Conservation (phyloP, 2,329 filamentous ascomycete genomes). For the Cladosporium colombiae region DNA sequence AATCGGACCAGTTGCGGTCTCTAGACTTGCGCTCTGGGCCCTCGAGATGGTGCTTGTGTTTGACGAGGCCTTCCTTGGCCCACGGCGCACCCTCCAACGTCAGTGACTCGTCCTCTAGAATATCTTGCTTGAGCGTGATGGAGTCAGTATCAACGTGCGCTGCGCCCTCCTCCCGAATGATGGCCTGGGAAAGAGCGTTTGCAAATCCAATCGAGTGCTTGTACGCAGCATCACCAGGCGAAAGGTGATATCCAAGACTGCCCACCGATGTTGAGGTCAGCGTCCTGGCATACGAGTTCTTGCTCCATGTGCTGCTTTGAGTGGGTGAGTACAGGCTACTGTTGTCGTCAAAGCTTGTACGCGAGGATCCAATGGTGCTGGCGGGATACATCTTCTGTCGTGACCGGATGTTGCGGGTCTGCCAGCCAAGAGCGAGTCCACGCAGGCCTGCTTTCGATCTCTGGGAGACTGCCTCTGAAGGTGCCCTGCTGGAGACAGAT, state of each 20-base stretch:
- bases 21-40: constrained; percentile 87
- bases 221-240: constrained; percentile 67
- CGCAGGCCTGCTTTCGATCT: constrained; percentile 68
- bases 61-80: constrained; percentile 95
- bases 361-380: constrained; percentile 83
- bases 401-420: constrained; percentile 76
- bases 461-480: constrained; percentile 75
- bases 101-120: constrained; percentile 89
- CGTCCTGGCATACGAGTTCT: constrained; percentile 86
- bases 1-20: constrained; percentile 91
- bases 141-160: constrained; percentile 45
- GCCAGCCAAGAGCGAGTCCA: constrained; percentile 70
- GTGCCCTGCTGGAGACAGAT: constrained; percentile 88
- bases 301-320: constrained; percentile 91
- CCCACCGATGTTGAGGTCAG: constrained; percentile 91
- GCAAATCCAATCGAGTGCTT: constrained; percentile 97
- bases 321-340: constrained; percentile 91
- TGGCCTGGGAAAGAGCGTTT: constrained; percentile 92
- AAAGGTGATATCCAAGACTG: constrained; percentile 77
- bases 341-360: constrained; percentile 90
- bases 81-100: constrained; percentile 93
- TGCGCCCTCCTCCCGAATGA: constrained; percentile 81
- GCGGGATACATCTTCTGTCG: constrained; percentile 73
- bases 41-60: constrained; percentile 95
- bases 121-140: constrained; percentile 35